These are phyloP conservation scores for Nitzschia inconspicua DNA, from an alignment of 108 stramenopile species.

Conservation along the genomic window DNA sequence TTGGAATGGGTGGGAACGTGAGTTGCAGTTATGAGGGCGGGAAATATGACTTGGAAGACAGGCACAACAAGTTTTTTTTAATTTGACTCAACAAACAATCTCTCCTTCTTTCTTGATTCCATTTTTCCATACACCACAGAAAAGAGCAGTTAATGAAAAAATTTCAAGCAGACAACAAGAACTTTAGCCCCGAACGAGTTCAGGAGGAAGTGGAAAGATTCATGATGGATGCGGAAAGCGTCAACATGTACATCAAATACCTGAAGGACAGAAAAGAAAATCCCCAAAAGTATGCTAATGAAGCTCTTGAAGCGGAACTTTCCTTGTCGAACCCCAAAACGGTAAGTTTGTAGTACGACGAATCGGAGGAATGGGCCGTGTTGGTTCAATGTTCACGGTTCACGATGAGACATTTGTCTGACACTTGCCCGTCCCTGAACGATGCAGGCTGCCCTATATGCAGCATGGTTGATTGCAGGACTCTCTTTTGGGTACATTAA, in stretches of 20 bases:
- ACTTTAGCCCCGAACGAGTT: slow-evolving; percentile 32
- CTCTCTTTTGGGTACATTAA: slow-evolving; percentile 19
- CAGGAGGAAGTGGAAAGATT: slow-evolving; percentile 66
- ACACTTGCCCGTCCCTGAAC: no score
- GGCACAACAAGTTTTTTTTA: neutral
- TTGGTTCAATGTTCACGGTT: neutral
- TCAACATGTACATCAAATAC: slow-evolving; percentile 65
- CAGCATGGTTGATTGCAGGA: slow-evolving; percentile 30
- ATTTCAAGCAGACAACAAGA: slow-evolving; percentile 58
- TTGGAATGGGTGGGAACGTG: slow-evolving; percentile 77
- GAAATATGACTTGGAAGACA: neutral
- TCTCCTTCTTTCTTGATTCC: neutral
- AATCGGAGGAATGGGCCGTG: neutral
- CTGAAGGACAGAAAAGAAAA: slow-evolving; percentile 55
- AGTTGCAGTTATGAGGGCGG: slow-evolving; percentile 45
- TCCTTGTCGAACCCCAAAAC: slow-evolving; percentile 10
- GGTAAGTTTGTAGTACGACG: neutral
- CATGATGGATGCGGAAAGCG: slow-evolving; percentile 77
- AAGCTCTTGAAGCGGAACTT: slow-evolving; percentile 7
- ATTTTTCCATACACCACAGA: slow-evolving; percentile 30
- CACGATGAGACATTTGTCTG: neutral
- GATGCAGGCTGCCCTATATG: slow-evolving; percentile 20
- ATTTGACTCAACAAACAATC: neutral
- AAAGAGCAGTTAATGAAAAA: slow-evolving; percentile 63
- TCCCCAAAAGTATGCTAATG: slow-evolving; percentile 29